Percentiles rank a stretch among this genome's conserved stretches.
Conservation (phyloP, 768 basidiomycete species). For the Mrakia gelida region DNA sequence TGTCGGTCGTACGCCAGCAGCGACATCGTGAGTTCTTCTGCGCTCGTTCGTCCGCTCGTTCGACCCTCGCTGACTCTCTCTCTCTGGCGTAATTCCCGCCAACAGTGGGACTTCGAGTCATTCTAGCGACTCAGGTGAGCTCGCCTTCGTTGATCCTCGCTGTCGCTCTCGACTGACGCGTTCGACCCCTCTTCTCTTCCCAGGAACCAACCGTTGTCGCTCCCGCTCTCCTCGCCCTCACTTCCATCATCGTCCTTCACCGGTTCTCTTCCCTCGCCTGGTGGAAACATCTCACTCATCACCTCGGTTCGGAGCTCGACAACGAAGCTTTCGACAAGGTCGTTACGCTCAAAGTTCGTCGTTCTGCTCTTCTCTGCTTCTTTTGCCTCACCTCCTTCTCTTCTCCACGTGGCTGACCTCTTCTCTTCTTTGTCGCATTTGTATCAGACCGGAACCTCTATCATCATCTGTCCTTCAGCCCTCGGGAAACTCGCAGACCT, state of each 20-base stretch:
- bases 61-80: background rate
- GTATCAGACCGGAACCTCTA: background rate
- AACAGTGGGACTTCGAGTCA: background rate
- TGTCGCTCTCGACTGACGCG: background rate
- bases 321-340: conserved; percentile 5
- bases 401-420: background rate
- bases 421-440: background rate
- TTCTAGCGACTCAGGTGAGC: background rate
- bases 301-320: conserved; percentile 1
- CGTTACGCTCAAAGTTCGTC: conserved; percentile 1
- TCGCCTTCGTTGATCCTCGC: background rate
- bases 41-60: background rate
- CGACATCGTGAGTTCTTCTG: background rate
- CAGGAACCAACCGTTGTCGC: conserved; percentile 2
- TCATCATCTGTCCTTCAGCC: background rate
- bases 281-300: conserved; percentile 6
- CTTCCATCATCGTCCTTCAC: conserved; percentile 3
- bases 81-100: background rate
- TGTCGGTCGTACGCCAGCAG: background rate
- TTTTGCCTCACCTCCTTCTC: no score
- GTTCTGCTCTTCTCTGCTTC: no score
- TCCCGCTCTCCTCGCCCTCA: background rate
- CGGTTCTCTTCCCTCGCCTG: background rate
- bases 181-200: background rate
- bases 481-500: background rate